Base-by-base conservation (phyloP, 1,139 yeast species). In the Pichia sp. region DNA sequence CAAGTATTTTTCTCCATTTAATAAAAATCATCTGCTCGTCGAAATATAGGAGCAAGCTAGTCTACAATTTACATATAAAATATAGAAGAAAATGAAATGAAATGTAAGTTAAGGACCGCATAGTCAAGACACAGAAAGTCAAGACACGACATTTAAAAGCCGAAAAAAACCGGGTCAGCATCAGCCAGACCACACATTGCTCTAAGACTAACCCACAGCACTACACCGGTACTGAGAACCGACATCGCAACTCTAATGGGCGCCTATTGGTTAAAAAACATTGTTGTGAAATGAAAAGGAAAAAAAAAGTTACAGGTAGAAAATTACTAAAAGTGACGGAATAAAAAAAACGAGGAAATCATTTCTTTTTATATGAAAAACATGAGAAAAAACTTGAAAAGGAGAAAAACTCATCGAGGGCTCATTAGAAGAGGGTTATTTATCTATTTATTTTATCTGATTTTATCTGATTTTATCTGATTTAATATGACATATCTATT, bases 121-220 rank as follows among this genome's bases (percentile, higher is more conserved):
- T 73, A 71, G 78, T 69, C 70, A 65, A 62, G 63, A 70, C 69
- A 69, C 57, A 55, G 58, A 44, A 45, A 51, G 52, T 58, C 60
- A 58, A 64, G 59, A 70, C 82, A 75, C 84, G 86, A 77, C 85
- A 68, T 60, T 41, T 34, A 66, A 60, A 63, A 68, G 78, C 79
- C 78, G 77, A 77, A 66, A 66, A 67, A 70, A 77, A 77, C 59
- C 75, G 41, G 50, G 44, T 46, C 42, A 49, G 48, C 48, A 42
- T 52, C 57, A 54, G 45, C 47, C 50, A 39, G 33, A 42, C 46
- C 49, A 33, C 42, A 46, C 51, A 51, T 74, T 61, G 50, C 66
- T 84, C 87, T 84, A 74, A 82, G 92, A 84, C 85, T 70, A 67
- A 83, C 92, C 92, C 92, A 89, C 51, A 84, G 94, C 94, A 84